These are phyloP conservation scores for Protoeuglena noctilucae DNA, from an alignment of 139 green algal species.

Conservation along the genomic window DNA sequence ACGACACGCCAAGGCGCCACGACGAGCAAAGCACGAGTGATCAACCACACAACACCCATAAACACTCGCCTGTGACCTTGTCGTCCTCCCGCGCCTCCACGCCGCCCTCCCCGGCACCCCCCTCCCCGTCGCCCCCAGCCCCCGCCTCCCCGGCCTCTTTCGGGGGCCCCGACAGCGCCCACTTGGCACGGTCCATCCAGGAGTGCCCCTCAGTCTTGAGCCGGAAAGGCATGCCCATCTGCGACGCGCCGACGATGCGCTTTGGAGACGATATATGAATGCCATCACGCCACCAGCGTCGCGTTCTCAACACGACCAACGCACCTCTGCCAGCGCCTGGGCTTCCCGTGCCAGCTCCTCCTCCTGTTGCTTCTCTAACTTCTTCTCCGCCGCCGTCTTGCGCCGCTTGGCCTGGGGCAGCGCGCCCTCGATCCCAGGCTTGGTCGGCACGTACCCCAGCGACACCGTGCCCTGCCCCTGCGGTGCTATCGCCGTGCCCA, in stretches of 20 bases:
- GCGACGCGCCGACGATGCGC: neutral
- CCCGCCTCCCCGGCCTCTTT: constrained; percentile 30
- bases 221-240: neutral
- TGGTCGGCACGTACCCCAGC: constrained; percentile 7
- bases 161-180: constrained; percentile 20
- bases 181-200: neutral
- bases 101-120: constrained; percentile 12
- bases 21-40: no score
- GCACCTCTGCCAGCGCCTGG: constrained; percentile 8
- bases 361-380: constrained; percentile 1
- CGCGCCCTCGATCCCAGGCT: neutral
- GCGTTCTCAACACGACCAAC: neutral
- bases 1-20: no score
- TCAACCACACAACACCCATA: no score
- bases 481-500: constrained; percentile 17
- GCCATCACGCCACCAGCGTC: neutral
- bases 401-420: constrained; percentile 26
- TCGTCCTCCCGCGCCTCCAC: neutral
- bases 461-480: neutral
- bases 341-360: constrained; percentile 20
- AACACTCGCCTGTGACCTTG: neutral
- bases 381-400: constrained; percentile 20
- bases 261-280: neutral
- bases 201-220: neutral
- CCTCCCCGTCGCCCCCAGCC: no score